Conservation (phyloP, 257 asterid genomes). For the Rhazya stricta region DNA sequence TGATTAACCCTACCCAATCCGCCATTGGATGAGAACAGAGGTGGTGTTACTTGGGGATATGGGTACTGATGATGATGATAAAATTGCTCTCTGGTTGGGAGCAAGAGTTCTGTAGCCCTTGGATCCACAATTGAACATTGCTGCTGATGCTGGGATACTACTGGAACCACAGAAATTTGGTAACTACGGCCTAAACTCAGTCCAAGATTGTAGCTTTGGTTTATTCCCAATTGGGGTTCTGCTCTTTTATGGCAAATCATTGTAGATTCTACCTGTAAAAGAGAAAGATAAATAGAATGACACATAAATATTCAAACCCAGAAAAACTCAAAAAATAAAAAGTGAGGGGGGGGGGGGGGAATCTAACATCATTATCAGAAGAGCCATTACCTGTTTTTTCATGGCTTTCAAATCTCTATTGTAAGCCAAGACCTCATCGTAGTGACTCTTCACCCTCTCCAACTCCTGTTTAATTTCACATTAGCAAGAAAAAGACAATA, state of each 20-base stretch:
- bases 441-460: slow-evolving; percentile 3
- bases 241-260: background rate
- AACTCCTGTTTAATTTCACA: slow-evolving; percentile 36
- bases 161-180: background rate
- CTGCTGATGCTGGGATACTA: slow-evolving; percentile 15
- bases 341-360: background rate
- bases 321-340: background rate
- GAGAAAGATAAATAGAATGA: background rate
- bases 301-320: slow-evolving; percentile 12
- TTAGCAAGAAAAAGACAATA: background rate
- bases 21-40: slow-evolving; percentile 10
- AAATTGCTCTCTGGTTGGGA: background rate
- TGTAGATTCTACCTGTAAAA: slow-evolving; percentile 1
- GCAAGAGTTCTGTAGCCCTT: slow-evolving; percentile 18
- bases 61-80: slow-evolving; percentile 11
- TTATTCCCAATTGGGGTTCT: slow-evolving; percentile 2
- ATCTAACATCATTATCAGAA: background rate
- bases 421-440: slow-evolving; percentile 8
- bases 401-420: slow-evolving; percentile 18
- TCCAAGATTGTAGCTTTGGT: slow-evolving; percentile 1
- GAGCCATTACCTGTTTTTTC: slow-evolving; percentile 20
- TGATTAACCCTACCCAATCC: slow-evolving; percentile 24
- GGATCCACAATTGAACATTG: slow-evolving; percentile 29
- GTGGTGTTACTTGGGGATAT: slow-evolving; percentile 15
- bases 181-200: slow-evolving; percentile 3